Evolutionary conservation across 164 flowering plant genomes (phyloP).

Genomic region (Chloranthus sessilifolius): DNA sequence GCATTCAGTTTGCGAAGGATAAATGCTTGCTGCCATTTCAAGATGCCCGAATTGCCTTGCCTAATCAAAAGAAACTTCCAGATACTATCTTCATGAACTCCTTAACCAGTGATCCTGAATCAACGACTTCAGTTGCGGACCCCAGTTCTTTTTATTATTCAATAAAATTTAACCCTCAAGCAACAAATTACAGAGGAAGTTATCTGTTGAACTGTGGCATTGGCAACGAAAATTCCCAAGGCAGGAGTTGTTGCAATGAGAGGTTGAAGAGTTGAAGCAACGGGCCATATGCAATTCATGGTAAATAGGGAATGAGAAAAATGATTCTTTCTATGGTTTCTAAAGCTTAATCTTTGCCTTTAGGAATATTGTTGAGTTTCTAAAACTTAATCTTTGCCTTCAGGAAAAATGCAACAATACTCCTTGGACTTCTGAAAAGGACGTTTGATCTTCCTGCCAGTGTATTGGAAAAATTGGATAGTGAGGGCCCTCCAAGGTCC

Average conservation of each 20-base stretch:
- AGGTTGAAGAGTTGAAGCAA: neutral
- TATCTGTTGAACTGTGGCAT: slow-evolving; percentile 7
- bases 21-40: slow-evolving; percentile 22
- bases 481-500: no score
- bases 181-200: slow-evolving; percentile 24
- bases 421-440: no score
- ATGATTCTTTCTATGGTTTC: no score
- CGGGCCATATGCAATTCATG: no score
- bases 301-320: no score
- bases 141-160: neutral
- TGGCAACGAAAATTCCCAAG: neutral
- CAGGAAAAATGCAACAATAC: no score
- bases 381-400: no score
- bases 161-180: neutral
- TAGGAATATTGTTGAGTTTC: no score
- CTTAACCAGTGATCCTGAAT: neutral
- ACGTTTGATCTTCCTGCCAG: no score
- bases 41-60: slow-evolving; percentile 23
- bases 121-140: neutral
- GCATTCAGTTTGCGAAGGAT: slow-evolving; percentile 25
- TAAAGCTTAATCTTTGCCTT: no score
- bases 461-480: no score
- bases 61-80: slow-evolving; percentile 6
- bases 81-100: neutral
- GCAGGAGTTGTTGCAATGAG: slow-evolving; percentile 2